Evolutionary conservation across 805 yeast genomes (phyloP), one percentile per base, ranked within the genome.

Genomic region (Wickerhamiella australiensis): DNA sequence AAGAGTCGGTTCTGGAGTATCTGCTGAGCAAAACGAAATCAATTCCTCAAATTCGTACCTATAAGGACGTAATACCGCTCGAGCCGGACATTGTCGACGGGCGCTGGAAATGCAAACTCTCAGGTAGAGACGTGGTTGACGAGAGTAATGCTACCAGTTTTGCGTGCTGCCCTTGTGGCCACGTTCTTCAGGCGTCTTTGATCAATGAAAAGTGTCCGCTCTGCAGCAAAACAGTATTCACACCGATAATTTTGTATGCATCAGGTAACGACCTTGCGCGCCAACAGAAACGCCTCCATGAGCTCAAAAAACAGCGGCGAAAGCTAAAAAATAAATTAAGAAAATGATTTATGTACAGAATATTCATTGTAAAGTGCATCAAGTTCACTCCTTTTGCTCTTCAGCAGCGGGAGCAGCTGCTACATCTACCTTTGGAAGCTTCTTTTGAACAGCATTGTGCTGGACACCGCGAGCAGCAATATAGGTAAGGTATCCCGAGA

Each of bases 1-100:
- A 82, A 53, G 83, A 78, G 51, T 64, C 78, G 25, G 61, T 83
- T 0, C 58, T 86, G 5, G 80, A 80, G 56, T 69, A 72, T 59
- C 59, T 86, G 3, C 54, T 82, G 2, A 65, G 68, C 51, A 54
- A 37, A 21, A 7, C 21, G 12, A 23, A 18, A 12, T 3, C 23
- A 5, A 56, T 50, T 15, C 58, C 54, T 25, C 69, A 60, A 50
- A 66, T 76, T 15, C 61, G 52, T 20, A 58, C 63, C 4, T 36
- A 71, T 5, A 68, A 70, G 40, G 80, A 77, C 56, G 61, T 77
- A 1, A 73, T 73, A 2, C 72, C 68, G 42, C 54, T 68, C 47
- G 65, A 67, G n/a, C 58, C 74, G 5, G 56, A 56, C 26, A 3
- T 59, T 43, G 53, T 60, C 6, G 50, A 42, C 6, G 53, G 51